A percentile compares a stretch with the other conserved stretches of the same genome.
These are phyloP conservation scores for Breynia disticha DNA, from an alignment of 441 rosid genomes.

Conservation along the genomic window DNA sequence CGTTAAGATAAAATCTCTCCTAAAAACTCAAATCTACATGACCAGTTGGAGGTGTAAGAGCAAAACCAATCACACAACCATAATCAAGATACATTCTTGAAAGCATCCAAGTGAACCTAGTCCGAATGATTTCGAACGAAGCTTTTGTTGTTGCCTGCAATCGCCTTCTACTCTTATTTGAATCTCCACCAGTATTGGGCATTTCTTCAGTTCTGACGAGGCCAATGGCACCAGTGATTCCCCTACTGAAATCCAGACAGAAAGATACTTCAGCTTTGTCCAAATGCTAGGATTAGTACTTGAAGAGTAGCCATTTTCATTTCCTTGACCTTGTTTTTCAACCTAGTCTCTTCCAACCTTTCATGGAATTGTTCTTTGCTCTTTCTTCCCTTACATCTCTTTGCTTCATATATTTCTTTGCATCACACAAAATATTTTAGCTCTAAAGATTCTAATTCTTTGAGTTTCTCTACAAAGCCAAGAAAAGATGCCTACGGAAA, in stretches of 20 bases:
- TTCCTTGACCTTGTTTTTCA: conserved; percentile 27
- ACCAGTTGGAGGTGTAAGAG: no score
- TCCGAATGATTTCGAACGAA: conserved; percentile 34
- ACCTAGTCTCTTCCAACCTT: conserved; percentile 10
- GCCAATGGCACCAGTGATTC: conserved; percentile 48
- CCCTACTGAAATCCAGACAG: conserved; percentile 64
- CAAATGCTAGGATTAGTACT: conserved; percentile 42
- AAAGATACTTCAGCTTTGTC: conserved; percentile 48
- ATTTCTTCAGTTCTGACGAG: conserved; percentile 39
- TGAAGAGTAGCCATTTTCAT: conserved; percentile 26
- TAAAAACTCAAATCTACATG: no score
- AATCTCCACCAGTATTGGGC: conserved; percentile 70
- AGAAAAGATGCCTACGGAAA: no score
- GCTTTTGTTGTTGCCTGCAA: conserved; percentile 42
- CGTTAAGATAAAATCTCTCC: no score
- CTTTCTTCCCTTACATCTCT: conserved; percentile 10
- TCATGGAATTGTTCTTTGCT: conserved; percentile 22
- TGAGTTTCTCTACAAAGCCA: no score
- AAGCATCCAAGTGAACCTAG: conserved; percentile 49
- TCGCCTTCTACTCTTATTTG: conserved; percentile 69
- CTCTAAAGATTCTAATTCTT: no score
- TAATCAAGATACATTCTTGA: no score
- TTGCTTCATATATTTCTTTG: no score
- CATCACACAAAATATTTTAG: no score
- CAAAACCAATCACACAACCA: no score